These are phyloP conservation scores for Candida stauntonica DNA, from an alignment of 805 yeast genomes.

Conservation along the genomic window DNA sequence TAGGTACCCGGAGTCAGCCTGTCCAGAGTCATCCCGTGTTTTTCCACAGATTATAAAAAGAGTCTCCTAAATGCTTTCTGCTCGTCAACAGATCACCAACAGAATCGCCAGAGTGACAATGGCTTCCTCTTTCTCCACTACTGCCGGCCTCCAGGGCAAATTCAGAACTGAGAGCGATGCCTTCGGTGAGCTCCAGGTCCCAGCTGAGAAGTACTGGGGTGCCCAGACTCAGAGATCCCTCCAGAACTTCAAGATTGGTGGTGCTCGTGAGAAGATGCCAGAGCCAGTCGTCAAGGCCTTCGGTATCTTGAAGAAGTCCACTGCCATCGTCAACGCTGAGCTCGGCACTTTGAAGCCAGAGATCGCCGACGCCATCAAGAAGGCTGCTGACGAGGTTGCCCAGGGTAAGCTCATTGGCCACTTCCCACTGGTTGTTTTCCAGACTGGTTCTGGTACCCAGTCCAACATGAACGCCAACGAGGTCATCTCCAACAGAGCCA, in stretches of 20 bases:
- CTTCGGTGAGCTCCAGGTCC: slow-evolving; percentile 93
- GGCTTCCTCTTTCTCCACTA: slow-evolving; percentile 10
- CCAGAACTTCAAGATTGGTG: slow-evolving; percentile 95
- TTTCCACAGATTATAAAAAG: too few relatives aligned
- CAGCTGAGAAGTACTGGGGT: slow-evolving; percentile 88
- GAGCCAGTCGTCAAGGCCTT: slow-evolving; percentile 87
- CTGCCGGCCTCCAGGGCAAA: slow-evolving; percentile 9
- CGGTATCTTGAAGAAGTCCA: slow-evolving; percentile 90
- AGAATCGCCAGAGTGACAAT: slow-evolving; percentile 3
- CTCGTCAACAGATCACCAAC: slow-evolving; percentile 4
- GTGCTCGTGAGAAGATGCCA: slow-evolving; percentile 85
- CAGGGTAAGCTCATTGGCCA: slow-evolving; percentile 90
- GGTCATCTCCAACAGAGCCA: slow-evolving; percentile 97
- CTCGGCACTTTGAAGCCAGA: slow-evolving; percentile 83
- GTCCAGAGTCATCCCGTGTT: too few relatives aligned
- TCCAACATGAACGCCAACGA: slow-evolving; percentile 99
- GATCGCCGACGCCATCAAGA: slow-evolving; percentile 77
- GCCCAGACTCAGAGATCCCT: slow-evolving; percentile 96
- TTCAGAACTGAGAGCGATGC: slow-evolving; percentile 86
- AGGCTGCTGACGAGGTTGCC: slow-evolving; percentile 93
- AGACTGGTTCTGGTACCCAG: slow-evolving; percentile 98
- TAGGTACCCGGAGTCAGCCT: too few relatives aligned
- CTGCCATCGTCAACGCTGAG: slow-evolving; percentile 83
- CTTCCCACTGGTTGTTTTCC: slow-evolving; percentile 98
- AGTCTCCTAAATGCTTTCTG: slow-evolving; percentile 3